Base-by-base conservation (phyloP, 345 rosid genomes). In the Boechera divaricarpa region DNA sequence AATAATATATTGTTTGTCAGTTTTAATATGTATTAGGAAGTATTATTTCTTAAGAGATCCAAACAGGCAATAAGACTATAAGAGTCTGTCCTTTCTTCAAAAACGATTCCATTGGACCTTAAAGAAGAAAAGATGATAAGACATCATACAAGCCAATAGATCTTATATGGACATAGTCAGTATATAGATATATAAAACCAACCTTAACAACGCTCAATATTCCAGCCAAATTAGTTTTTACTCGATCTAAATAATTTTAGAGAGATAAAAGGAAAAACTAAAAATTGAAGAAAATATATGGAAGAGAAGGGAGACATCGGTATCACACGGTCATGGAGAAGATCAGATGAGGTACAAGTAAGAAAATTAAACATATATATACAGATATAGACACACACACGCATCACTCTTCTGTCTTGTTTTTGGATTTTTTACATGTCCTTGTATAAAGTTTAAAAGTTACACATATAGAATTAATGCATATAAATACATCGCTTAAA, bases 261-360 rank as follows among this genome's bases (percentile, higher is more conserved):
- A 57, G 55, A 70, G 29, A n/a, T 16, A 16, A 70, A 42, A 70
- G 2, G 16, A 2, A 26, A 12, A 13, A 35, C 31, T 41, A 51
- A 6, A 36, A 32, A 13, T 13, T n/a, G 62, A 76, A 18, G 56
- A 15, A 52, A 52, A 31, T 10, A 24, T 48, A 68, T 67, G 28
- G 79, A 68, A 76, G 75, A 67, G 44, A 67, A 35, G 72, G 75
- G 70, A 76, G 64, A 69, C 63, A 76, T 76, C 79, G 24, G 39
- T n/a, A 69, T 77, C 80, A 70, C 65, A 77, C 64, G 21, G 75
- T 42, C 80, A 76, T 62, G 64, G 56, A 60, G 80, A 68, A 60
- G 80, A 68, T 38, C 68, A 76, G 73, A 75, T 47, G 60, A 48
- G 59, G 62, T 68, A 67, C 68, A 67, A 16, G 28, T 62, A 48